Evolutionary conservation across 305 asterid species (phyloP).

Genomic region (Ruellia speciosa): DNA sequence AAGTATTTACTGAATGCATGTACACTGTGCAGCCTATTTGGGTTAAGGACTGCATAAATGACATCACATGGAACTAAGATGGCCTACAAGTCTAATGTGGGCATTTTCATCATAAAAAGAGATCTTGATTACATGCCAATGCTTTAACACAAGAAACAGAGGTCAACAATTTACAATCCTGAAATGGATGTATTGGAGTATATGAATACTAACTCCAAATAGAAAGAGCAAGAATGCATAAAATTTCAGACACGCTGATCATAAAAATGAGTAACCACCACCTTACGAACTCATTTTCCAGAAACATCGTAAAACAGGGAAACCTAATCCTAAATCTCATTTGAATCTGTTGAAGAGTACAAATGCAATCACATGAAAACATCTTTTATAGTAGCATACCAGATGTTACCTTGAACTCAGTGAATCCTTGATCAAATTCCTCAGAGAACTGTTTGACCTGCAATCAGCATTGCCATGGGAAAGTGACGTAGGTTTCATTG

Average conservation of each 20-base stretch:
- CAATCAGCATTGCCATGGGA: conserved; percentile 23
- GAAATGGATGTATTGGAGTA: too few species aligned
- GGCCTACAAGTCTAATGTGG: conserved; percentile 9
- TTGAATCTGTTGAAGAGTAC: neutral
- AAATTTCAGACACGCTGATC: neutral
- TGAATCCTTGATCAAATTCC: conserved; percentile 59
- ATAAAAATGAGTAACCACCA: neutral
- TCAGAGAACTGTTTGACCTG: conserved; percentile 60
- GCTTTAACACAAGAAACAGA: too few species aligned
- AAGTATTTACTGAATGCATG: conserved; percentile 16
- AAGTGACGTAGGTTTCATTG: conserved; percentile 8
- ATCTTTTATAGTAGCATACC: conserved; percentile 53
- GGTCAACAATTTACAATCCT: too few species aligned
- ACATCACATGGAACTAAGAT: conserved; percentile 5
- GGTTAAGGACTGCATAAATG: conserved; percentile 1
- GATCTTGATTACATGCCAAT: conserved; percentile 5
- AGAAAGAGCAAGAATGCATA: too few species aligned
- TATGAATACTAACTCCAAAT: too few species aligned
- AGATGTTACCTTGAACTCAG: conserved; percentile 70
- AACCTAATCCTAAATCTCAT: conserved; percentile 6
- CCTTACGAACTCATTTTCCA: neutral
- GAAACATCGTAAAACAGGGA: conserved; percentile 3
- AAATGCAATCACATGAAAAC: conserved; percentile 16
- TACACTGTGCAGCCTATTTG: conserved; percentile 11
- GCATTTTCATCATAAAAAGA: conserved; percentile 10